Conservation (phyloP, 176 grass and related monocot genomes). For the Aegilops tauschii region DNA sequence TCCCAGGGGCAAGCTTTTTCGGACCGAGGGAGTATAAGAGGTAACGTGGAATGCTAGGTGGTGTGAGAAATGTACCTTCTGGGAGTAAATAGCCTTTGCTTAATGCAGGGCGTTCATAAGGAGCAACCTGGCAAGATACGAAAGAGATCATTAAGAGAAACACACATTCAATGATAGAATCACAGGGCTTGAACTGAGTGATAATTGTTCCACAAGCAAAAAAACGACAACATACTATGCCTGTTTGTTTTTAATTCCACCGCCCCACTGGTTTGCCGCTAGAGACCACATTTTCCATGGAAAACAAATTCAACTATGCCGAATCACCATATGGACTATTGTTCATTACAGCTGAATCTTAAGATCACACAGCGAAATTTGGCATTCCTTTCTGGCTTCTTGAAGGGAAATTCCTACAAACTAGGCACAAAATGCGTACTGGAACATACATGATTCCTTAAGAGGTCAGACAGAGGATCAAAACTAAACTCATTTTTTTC, state of each 20-base stretch:
- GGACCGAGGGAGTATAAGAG: neutral
- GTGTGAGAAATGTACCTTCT: constrained; percentile 38
- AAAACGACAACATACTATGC: too few relatives aligned
- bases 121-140: constrained; percentile 58
- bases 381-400: neutral
- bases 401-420: neutral
- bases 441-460: neutral
- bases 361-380: neutral
- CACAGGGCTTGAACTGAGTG: neutral
- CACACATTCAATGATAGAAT: neutral
- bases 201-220: neutral
- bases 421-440: neutral
- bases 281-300: neutral
- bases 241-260: too few relatives aligned
- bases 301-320: neutral
- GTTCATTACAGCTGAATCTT: neutral
- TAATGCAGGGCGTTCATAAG: constrained; percentile 73
- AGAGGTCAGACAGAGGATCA: neutral
- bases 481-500: neutral
- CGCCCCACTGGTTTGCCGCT: neutral
- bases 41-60: neutral
- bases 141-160: neutral
- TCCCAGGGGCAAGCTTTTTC: too few relatives aligned
- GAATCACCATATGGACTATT: neutral
- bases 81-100: constrained; percentile 75